phyloP scores from a whole-genome alignment of 352 stramenopile species.

The Phytopythium chamaehyphon region DNA sequence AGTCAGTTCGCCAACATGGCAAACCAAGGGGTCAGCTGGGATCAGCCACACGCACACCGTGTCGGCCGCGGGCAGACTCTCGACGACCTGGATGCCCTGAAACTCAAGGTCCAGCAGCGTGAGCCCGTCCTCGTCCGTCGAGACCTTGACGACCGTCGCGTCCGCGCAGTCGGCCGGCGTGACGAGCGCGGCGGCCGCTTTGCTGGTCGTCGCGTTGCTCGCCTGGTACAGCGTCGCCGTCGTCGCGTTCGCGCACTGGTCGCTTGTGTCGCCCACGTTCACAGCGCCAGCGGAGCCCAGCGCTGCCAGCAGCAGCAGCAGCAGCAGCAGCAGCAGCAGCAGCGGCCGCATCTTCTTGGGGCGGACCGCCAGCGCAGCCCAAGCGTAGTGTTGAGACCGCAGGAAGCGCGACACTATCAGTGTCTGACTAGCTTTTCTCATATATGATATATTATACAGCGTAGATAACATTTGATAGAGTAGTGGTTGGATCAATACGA shows the following conservation, averaged over 20 bases:
- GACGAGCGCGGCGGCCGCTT: conserved; percentile 12
- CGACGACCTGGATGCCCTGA: conserved; percentile 15
- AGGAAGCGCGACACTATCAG: neutral
- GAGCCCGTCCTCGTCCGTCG: conserved; percentile 3
- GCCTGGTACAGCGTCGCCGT: conserved; percentile 11
- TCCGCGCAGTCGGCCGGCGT: conserved; percentile 14
- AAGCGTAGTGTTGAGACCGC: too few species aligned
- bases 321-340: conserved; percentile 5
- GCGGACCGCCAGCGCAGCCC: too few species aligned
- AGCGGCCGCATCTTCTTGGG: conserved; percentile 3
- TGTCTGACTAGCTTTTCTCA: too few species aligned
- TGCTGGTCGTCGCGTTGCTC: conserved; percentile 5
- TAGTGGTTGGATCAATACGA: too few species aligned
- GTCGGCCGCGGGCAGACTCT: conserved; percentile 15
- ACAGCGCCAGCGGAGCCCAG: conserved; percentile 10
- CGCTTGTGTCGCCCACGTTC: conserved; percentile 23
- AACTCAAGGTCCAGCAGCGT: conserved; percentile 17
- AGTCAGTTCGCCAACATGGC: neutral
- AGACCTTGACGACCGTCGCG: conserved; percentile 13
- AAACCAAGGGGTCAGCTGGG: neutral
- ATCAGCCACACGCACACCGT: conserved; percentile 13
- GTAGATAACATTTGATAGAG: too few species aligned
- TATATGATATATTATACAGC: too few species aligned
- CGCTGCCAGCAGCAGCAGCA: conserved; percentile 5
- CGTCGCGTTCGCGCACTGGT: conserved; percentile 28